Percentiles rank a stretch among this genome's conserved stretches.
These are phyloP conservation scores for Populus tomentosa DNA, from an alignment of 441 rosid genomes.

Conservation along the genomic window DNA sequence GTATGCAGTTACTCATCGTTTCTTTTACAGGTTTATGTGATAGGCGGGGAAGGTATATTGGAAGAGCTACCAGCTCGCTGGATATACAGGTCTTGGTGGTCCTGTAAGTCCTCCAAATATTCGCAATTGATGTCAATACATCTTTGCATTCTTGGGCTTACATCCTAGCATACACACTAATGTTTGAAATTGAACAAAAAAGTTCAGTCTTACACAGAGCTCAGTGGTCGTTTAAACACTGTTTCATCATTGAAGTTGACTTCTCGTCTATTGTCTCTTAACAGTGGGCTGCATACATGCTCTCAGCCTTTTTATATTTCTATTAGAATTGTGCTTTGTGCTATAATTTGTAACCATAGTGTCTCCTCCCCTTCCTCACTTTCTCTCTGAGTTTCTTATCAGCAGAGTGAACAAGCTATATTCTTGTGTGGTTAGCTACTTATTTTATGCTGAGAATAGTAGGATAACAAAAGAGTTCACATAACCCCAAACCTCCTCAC, in stretches of 20 bases:
- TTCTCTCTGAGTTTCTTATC: background rate
- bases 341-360: background rate
- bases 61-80: slow-evolving; percentile 94
- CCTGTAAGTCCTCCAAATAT: slow-evolving; percentile 46
- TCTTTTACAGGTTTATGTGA: slow-evolving; percentile 64
- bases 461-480: background rate
- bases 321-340: background rate
- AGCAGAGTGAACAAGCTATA: background rate
- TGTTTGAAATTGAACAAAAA: background rate
- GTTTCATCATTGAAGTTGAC: no score
- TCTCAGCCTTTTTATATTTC: background rate
- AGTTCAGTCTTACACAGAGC: background rate
- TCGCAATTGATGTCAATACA: background rate
- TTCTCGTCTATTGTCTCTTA: no score
- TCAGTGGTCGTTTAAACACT: no score
- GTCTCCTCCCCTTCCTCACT: background rate
- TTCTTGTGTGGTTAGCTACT: background rate
- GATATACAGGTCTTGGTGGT: slow-evolving; percentile 86
- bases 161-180: background rate
- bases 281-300: background rate
- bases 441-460: background rate
- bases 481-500: background rate
- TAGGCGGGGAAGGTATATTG: slow-evolving; percentile 90
- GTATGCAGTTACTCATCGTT: background rate
- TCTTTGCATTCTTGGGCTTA: background rate